Evolutionary conservation across 2,329 filamentous ascomycete genomes (phyloP).

Genomic region (Pleomassaria siparia): DNA sequence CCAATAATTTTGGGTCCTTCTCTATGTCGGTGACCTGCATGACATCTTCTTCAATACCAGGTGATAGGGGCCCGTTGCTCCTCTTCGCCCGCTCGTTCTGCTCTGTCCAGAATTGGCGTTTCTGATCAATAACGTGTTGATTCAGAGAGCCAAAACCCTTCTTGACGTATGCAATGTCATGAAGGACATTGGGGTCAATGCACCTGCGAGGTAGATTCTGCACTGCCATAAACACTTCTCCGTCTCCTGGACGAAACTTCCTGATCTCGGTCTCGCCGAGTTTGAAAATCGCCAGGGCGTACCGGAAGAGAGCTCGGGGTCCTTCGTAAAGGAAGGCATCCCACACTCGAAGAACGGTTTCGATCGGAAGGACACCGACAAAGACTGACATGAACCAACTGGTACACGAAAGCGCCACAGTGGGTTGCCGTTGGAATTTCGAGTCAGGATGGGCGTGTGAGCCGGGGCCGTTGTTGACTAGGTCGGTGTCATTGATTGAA

Average conservation of each 20-base stretch:
- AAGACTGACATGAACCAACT: slow-evolving; percentile 99
- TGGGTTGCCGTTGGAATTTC: slow-evolving; percentile 64
- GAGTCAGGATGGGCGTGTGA: slow-evolving; percentile 37
- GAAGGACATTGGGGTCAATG: slow-evolving; percentile 76
- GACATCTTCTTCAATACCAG: background rate
- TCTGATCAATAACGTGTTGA: slow-evolving; percentile 77
- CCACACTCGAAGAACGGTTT: slow-evolving; percentile 90
- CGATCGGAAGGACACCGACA: slow-evolving; percentile 88
- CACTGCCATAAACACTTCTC: slow-evolving; percentile 95
- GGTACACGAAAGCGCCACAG: slow-evolving; percentile 88
- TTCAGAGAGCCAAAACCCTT: slow-evolving; percentile 80
- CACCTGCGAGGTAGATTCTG: slow-evolving; percentile 81
- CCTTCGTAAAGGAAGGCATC: slow-evolving; percentile 96
- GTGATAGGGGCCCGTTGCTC: background rate
- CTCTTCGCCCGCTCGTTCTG: slow-evolving; percentile 30
- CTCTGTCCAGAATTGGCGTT: slow-evolving; percentile 52
- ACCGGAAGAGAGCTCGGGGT: slow-evolving; percentile 88
- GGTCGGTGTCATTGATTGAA: slow-evolving; percentile 79
- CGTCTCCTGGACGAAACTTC: slow-evolving; percentile 75
- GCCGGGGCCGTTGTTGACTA: slow-evolving; percentile 39
- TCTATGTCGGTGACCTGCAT: background rate
- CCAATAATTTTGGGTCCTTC: background rate
- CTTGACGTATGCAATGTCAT: slow-evolving; percentile 81
- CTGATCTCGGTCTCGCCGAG: slow-evolving; percentile 75
- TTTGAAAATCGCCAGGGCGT: slow-evolving; percentile 90